These are phyloP conservation scores for Zygoascus sp. DNA, from an alignment of 1,139 yeast species.

Conservation along the genomic window DNA sequence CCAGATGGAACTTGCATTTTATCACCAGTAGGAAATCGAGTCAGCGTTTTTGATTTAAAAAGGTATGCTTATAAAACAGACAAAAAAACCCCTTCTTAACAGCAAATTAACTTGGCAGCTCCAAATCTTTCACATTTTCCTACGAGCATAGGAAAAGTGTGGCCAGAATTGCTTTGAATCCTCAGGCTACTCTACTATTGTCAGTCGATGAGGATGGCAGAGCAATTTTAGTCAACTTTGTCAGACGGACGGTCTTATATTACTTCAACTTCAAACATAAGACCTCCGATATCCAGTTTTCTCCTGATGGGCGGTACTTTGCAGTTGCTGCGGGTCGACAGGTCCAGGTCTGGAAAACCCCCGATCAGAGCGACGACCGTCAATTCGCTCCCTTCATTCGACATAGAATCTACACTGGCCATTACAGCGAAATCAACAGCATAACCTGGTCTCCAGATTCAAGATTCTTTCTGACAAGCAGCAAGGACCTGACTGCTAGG, in stretches of 20 bases:
- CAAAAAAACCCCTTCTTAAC: no score
- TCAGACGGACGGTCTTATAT: slow-evolving; percentile 81
- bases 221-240: slow-evolving; percentile 83
- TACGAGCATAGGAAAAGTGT: slow-evolving; percentile 91
- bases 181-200: slow-evolving; percentile 73
- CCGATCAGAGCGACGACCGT: slow-evolving; percentile 54
- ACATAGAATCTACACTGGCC: slow-evolving; percentile 88
- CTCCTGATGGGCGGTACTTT: slow-evolving; percentile 84
- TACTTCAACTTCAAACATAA: slow-evolving; percentile 87
- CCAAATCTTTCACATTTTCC: slow-evolving; percentile 81
- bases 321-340: slow-evolving; percentile 82
- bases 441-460: slow-evolving; percentile 90
- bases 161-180: slow-evolving; percentile 72
- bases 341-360: slow-evolving; percentile 92
- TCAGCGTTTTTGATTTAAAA: slow-evolving; percentile 79
- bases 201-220: slow-evolving; percentile 87
- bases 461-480: slow-evolving; percentile 76
- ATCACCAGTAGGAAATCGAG: slow-evolving; percentile 94
- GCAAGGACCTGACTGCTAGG: slow-evolving; percentile 86
- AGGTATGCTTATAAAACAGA: slow-evolving; percentile 43
- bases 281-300: slow-evolving; percentile 70
- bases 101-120: no score
- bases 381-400: slow-evolving; percentile 96
- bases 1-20: slow-evolving; percentile 79
- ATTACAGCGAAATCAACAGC: slow-evolving; percentile 73